These are phyloP conservation scores for Trichaptum fuscoviolaceum DNA, from an alignment of 768 basidiomycete genomes.

Conservation along the genomic window DNA sequence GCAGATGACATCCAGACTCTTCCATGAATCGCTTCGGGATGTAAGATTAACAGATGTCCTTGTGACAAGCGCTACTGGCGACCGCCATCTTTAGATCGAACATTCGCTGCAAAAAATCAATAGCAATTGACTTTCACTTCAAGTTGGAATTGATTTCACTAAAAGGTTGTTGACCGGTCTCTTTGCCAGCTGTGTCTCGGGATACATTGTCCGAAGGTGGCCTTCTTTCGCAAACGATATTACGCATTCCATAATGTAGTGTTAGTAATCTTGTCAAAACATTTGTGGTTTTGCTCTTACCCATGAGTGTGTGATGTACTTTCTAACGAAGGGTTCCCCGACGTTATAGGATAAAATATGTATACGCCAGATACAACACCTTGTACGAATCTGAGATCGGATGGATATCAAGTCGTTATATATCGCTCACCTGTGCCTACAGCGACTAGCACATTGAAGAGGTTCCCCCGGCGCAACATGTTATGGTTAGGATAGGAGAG, in stretches of 20 bases:
- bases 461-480: background rate
- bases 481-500: background rate
- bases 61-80: too few relatives aligned
- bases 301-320: background rate
- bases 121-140: too few relatives aligned
- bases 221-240: background rate
- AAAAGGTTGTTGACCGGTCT: too few relatives aligned
- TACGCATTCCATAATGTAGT: background rate
- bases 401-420: background rate
- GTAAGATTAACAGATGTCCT: background rate
- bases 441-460: background rate
- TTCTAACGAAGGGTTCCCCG: constrained; percentile 36
- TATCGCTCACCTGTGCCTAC: background rate
- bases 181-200: too few relatives aligned
- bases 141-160: too few relatives aligned
- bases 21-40: background rate
- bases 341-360: constrained; percentile 36
- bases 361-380: constrained; percentile 61
- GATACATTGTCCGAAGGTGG: background rate
- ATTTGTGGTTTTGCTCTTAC: background rate
- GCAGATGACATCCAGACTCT: background rate
- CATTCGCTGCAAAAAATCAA: too few relatives aligned
- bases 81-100: too few relatives aligned
- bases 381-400: constrained; percentile 18
- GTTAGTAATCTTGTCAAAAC: background rate